phyloP scores from a whole-genome alignment of 2,329 filamentous ascomycete species.

The Botrytis fragariae region DNA sequence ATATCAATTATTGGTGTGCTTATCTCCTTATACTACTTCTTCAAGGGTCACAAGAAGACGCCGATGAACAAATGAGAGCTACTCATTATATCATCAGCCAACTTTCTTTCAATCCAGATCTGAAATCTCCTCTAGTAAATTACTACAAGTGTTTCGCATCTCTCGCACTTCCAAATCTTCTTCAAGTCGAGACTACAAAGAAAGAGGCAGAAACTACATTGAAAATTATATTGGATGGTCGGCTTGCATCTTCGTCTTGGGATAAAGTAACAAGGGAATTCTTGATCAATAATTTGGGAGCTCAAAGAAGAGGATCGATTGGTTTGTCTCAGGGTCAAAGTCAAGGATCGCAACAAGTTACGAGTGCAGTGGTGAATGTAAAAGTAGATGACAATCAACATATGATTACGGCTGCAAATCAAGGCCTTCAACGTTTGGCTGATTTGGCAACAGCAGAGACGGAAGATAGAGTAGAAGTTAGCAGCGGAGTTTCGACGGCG shows the following conservation, averaged over 20 bases:
- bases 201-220: slow-evolving; percentile 57
- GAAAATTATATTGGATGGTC: slow-evolving; percentile 55
- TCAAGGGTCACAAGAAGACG: slow-evolving; percentile 47
- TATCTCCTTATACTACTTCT: slow-evolving; percentile 62
- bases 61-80: slow-evolving; percentile 58
- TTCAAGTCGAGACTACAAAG: slow-evolving; percentile 52
- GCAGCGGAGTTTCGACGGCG: not conserved
- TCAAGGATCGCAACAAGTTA: not conserved
- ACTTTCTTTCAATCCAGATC: slow-evolving; percentile 52
- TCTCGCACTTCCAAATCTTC: slow-evolving; percentile 60
- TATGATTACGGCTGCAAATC: slow-evolving; percentile 29
- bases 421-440: slow-evolving; percentile 56
- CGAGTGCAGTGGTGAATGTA: not conserved
- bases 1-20: slow-evolving; percentile 69
- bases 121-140: slow-evolving; percentile 63
- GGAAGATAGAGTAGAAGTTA: slow-evolving; percentile 5
- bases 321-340: not conserved
- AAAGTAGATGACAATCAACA: slow-evolving; percentile 25
- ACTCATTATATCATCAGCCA: slow-evolving; percentile 58
- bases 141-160: slow-evolving; percentile 62
- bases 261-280: slow-evolving; percentile 53
- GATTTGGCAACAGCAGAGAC: slow-evolving; percentile 44
- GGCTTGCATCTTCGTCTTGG: slow-evolving; percentile 52
- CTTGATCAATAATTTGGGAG: not conserved
- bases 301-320: not conserved